Base-by-base conservation (phyloP, 768 basidiomycete species). In the Serendipita sp. region DNA sequence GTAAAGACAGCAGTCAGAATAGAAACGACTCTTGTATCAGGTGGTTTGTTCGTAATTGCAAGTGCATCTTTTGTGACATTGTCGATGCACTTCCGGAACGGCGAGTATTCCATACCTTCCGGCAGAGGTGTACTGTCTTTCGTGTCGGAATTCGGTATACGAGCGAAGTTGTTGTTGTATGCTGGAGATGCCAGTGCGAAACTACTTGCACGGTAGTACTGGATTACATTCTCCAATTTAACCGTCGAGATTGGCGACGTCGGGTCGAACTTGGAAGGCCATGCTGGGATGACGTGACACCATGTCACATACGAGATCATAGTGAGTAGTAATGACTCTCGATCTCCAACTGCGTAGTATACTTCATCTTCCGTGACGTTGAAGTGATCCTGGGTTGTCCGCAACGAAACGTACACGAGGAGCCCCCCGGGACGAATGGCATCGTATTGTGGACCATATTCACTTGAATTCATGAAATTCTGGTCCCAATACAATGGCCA, bases 121-220 rank as follows among this genome's bases (percentile, higher is more conserved):
- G 53, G 53, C 10, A 54, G 13, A 13, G 45, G 45, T 13, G 45
- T 54, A 10, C 28, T 11, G 11, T 54, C 53, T 30, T 11, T 28
- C 53, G 53, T 15, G 11, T 10, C 11, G 11, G 10, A 11, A 54
- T 54, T 11, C 11, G 53, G 11, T 15, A 11, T 30, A 11, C 53
- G 53, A 24, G 24, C 24, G 24, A 24, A 24, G 24, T 24, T 24
- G 24, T 24, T 24, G 24, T 24, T 24, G 24, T 24, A 24, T 24
- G 24, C 24, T 24, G 24, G 24, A 24, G 24, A 24, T 24, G 24
- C 24, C 24, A 24, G 24, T 24, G 24, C 24, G 24, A 24, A 24
- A 24, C 24, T 24, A 24, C 24, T 24, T 24, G 24, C 24, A 28
- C 66, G 66, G 45, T 67, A 67, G 64, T 67, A 67, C 56, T 68